phyloP scores from a whole-genome alignment of 495 filamentous ascomycete genomes.

The Penicillium pancosmium region DNA sequence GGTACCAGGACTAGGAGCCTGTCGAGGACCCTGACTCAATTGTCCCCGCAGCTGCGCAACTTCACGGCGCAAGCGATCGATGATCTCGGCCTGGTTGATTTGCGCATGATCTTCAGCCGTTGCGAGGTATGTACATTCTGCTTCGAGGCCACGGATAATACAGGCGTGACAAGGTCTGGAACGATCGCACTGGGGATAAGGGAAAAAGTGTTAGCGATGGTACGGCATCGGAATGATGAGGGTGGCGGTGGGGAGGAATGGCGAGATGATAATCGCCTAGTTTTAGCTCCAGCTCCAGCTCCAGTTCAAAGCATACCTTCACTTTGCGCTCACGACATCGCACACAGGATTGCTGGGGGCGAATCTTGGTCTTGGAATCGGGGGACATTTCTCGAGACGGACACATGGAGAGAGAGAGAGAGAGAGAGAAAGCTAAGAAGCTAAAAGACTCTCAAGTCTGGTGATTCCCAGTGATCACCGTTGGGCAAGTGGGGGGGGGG shows the following conservation, averaged over 20 bases:
- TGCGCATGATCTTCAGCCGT: slow-evolving; percentile 37
- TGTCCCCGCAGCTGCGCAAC: slow-evolving; percentile 29
- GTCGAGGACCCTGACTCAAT: slow-evolving; percentile 18
- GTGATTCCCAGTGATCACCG: slow-evolving; percentile 1
- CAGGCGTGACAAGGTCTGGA: slow-evolving; percentile 36
- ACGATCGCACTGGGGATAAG: slow-evolving; percentile 33
- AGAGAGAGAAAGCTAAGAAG: neutral
- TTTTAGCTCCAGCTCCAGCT: too few relatives aligned
- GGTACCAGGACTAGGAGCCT: slow-evolving; percentile 2
- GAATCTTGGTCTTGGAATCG: slow-evolving; percentile 30
- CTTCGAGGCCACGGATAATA: slow-evolving; percentile 32
- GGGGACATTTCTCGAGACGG: slow-evolving; percentile 12
- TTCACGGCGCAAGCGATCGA: slow-evolving; percentile 33
- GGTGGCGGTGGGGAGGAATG: slow-evolving; percentile 47
- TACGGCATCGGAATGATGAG: neutral
- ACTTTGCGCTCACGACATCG: slow-evolving; percentile 40
- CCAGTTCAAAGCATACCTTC: slow-evolving; percentile 22
- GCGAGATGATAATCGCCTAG: neutral
- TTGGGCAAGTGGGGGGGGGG: neutral
- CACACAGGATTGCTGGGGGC: slow-evolving; percentile 37
- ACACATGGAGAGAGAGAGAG: neutral
- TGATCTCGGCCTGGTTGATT: slow-evolving; percentile 38
- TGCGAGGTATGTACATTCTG: slow-evolving; percentile 38
- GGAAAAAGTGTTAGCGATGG: slow-evolving; percentile 1
- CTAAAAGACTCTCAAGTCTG: neutral